Conservation (phyloP, 2,329 filamentous ascomycete genomes). For the Colletotrichum cuscutae region DNA sequence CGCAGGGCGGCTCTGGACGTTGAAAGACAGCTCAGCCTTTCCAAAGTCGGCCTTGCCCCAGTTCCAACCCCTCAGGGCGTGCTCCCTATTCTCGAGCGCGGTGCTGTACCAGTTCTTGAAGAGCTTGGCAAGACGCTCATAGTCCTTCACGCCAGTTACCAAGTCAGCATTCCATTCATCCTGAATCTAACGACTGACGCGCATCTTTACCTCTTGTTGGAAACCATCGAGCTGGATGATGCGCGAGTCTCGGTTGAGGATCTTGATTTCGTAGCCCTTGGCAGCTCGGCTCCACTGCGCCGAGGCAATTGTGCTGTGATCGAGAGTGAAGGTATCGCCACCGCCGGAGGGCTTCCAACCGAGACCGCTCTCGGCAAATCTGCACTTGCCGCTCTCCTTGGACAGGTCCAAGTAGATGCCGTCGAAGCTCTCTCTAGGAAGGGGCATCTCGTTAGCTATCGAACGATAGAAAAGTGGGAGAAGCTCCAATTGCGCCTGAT, state of each 20-base stretch:
- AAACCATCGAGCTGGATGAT: slow-evolving; percentile 97
- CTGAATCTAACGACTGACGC: slow-evolving; percentile 20
- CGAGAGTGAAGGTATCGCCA: slow-evolving; percentile 93
- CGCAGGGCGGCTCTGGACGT: slow-evolving; percentile 93
- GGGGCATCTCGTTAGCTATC: slow-evolving; percentile 20
- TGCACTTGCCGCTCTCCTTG: slow-evolving; percentile 90
- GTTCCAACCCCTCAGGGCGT: slow-evolving; percentile 96
- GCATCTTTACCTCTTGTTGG: slow-evolving; percentile 74
- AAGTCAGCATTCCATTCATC: background rate
- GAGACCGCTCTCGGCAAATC: slow-evolving; percentile 92
- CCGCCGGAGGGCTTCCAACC: slow-evolving; percentile 93
- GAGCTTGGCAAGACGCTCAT: slow-evolving; percentile 88
- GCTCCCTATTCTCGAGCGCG: slow-evolving; percentile 90
- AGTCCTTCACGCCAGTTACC: slow-evolving; percentile 67
- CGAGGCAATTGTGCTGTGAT: slow-evolving; percentile 83
- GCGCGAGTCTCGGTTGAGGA: slow-evolving; percentile 83
- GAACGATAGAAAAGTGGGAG: background rate
- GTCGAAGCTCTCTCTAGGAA: slow-evolving; percentile 86
- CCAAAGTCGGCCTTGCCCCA: slow-evolving; percentile 99
- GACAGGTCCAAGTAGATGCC: slow-evolving; percentile 97
- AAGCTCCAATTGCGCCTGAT: background rate
- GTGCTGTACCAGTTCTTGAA: slow-evolving; percentile 99
- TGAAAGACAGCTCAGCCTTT: slow-evolving; percentile 95
- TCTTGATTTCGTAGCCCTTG: slow-evolving; percentile 93
- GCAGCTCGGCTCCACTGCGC: slow-evolving; percentile 96